Evolutionary conservation across 345 rosid genomes (phyloP), one percentile per base, ranked within the genome.

Genomic region (Eucalyptus rudis): DNA sequence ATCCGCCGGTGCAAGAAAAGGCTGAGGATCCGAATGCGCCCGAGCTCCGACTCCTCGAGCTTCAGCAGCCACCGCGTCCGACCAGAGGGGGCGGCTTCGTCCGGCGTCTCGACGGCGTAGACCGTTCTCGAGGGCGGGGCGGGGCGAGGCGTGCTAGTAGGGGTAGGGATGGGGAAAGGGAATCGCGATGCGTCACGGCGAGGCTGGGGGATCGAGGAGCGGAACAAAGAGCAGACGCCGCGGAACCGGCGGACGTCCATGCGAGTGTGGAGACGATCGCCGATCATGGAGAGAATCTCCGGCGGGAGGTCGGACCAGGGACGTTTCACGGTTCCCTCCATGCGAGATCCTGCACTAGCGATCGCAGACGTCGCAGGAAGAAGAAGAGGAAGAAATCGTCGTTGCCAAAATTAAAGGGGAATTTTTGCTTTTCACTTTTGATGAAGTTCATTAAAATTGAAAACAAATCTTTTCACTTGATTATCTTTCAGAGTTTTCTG

Each of bases 221-320:
- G 90, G 90, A 90, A 92, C 24, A 88, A 36, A 5, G 54, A 52
- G 91, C 91, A 92, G 88, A 90, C 89, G 36, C 91, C 62, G 27
- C 92, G 86, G 52, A 91, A 88, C 6, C 86, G 49, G 56, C 79
- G 91, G 40, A 89, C 8, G 83, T 92, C 91, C 66, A 76, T 29
- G 88, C 56, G 83, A 17, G 88, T 10, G 86, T 88, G 66, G 87
- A 92, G 88, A 19, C 44, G 86, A 40, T 47, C 54, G 59, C 66
- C 90, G 51, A 92, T 90, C 51, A 27, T 49, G 27, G 43, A 31
- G 87, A 89, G 50, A 14, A 92, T 5, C 33, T 90, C 90, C 50
- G 43, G 29, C 1, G 86, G 91, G 25, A 91, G 92, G 31, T 79
- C 83, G 29, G 86, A 31, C 90, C 93, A 90, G 9, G 50, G 50